Percentiles rank a stretch among this genome's conserved stretches.
These are phyloP conservation scores for Kodamaea fukazawae DNA, from an alignment of 805 yeast species.

Conservation along the genomic window DNA sequence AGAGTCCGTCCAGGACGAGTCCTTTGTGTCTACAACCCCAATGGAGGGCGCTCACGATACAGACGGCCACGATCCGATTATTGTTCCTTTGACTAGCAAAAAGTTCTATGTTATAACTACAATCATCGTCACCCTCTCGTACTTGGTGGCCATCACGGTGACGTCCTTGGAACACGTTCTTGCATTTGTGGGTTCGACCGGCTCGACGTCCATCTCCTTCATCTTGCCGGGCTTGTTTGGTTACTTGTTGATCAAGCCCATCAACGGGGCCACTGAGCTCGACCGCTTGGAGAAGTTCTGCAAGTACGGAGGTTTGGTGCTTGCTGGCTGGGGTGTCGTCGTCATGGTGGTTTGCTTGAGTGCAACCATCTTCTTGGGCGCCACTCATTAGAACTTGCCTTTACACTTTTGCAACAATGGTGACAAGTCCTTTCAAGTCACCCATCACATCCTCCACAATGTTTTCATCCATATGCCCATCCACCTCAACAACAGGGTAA, in stretches of 20 bases:
- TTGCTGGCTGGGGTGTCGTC: slow-evolving; percentile 51
- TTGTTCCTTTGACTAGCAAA: slow-evolving; percentile 47
- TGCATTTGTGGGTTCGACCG: slow-evolving; percentile 79
- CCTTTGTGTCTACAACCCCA: slow-evolving; percentile 43
- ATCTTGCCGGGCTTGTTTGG: slow-evolving; percentile 80
- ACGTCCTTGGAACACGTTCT: slow-evolving; percentile 65
- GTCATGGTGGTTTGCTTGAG: slow-evolving; percentile 56
- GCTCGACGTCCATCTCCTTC: slow-evolving; percentile 76
- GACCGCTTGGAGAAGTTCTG: slow-evolving; percentile 29
- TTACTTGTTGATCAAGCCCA: slow-evolving; percentile 49
- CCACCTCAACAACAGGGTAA: slow-evolving; percentile 4
- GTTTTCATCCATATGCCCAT: neutral
- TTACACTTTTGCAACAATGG: neutral
- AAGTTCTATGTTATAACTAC: slow-evolving; percentile 52
- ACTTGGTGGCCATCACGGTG: slow-evolving; percentile 55
- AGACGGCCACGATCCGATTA: slow-evolving; percentile 45
- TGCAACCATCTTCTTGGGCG: slow-evolving; percentile 46
- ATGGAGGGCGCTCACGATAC: slow-evolving; percentile 48
- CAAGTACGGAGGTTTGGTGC: slow-evolving; percentile 40
- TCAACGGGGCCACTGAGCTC: slow-evolving; percentile 25
- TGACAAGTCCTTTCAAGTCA: neutral
- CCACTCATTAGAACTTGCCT: slow-evolving; percentile 29
- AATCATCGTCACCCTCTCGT: slow-evolving; percentile 45
- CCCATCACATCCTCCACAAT: neutral
- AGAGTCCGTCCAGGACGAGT: slow-evolving; percentile 29